phyloP scores from a whole-genome alignment of 1,139 yeast genomes.

The Blastobotrys serpentis region DNA sequence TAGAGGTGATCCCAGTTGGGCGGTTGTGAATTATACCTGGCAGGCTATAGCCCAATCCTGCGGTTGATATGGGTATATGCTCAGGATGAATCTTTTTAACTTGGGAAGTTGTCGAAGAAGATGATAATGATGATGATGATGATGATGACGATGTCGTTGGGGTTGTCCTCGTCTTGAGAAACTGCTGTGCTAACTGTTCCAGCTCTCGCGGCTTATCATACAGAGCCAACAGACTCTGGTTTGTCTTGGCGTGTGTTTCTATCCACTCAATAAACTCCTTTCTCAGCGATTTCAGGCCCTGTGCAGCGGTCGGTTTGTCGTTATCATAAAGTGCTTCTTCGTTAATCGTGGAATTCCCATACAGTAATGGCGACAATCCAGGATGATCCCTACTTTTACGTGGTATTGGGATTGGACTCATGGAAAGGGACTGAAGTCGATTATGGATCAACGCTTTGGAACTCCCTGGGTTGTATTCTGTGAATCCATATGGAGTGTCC shows the following conservation, averaged over 20 bases:
- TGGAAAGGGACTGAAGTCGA: conserved; percentile 50
- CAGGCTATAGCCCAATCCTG: conserved; percentile 26
- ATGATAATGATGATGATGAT: too few relatives aligned
- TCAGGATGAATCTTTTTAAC: not conserved
- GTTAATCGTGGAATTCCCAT: conserved; percentile 6
- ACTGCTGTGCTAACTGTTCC: not conserved
- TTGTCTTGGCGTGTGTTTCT: not conserved
- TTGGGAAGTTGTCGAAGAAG: too few relatives aligned
- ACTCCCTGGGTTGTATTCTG: conserved; percentile 49
- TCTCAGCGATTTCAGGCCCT: not conserved
- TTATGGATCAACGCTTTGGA: conserved; percentile 48
- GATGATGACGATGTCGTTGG: too few relatives aligned
- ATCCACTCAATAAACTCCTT: conserved; percentile 8
- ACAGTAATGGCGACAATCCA: conserved; percentile 15
- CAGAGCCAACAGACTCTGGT: not conserved
- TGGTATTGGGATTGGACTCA: conserved; percentile 16
- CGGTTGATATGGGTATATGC: conserved; percentile 24
- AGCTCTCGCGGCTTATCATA: conserved; percentile 2
- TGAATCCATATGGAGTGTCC: conserved; percentile 49
- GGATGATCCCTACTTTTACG: conserved; percentile 12
- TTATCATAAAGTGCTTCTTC: not conserved
- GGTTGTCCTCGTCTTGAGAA: not conserved
- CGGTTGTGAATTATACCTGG: conserved; percentile 25
- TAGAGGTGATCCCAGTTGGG: conserved; percentile 20
- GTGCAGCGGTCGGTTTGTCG: not conserved